phyloP scores from a whole-genome alignment of 371 early-diverging fungal genomes.

The Coemansia sp. region DNA sequence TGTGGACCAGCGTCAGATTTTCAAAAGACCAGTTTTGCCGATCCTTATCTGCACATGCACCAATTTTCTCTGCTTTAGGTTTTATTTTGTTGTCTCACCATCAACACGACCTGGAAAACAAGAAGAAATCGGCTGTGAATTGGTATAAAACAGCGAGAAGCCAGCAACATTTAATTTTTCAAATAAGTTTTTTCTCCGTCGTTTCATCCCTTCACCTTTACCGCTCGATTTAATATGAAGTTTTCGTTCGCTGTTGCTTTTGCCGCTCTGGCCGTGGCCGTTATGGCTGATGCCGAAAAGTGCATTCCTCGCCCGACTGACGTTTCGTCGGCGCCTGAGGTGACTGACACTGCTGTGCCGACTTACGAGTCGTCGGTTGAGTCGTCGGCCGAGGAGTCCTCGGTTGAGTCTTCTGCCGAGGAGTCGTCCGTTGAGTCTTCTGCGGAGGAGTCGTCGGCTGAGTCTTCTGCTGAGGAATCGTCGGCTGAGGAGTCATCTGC shows the following conservation, averaged over 20 bases:
- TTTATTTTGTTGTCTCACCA: neutral
- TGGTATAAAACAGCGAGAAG: too few species aligned
- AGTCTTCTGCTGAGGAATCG: too few species aligned
- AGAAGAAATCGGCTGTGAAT: too few species aligned
- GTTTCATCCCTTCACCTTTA: neutral
- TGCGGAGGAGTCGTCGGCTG: too few species aligned
- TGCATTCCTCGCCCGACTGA: constrained; percentile 39
- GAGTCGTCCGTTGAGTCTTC: too few species aligned
- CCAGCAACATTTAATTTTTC: neutral
- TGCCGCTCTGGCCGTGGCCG: constrained; percentile 35
- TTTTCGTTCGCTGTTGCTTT: constrained; percentile 19
- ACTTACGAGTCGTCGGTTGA: neutral
- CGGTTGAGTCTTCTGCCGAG: too few species aligned
- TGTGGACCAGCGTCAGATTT: neutral
- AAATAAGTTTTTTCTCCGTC: neutral
- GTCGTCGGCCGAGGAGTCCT: neutral
- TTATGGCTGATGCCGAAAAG: constrained; percentile 14
- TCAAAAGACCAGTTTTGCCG: neutral
- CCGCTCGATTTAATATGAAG: constrained; percentile 26
- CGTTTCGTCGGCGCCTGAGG: constrained; percentile 6
- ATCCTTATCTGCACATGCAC: too few species aligned
- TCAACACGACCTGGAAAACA: neutral
- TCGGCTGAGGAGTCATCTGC: too few species aligned
- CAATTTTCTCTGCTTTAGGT: neutral
- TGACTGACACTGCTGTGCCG: neutral